Evolutionary conservation across 768 basidiomycete genomes (phyloP).

Genomic region (Rubroboletus pulcherrimus): DNA sequence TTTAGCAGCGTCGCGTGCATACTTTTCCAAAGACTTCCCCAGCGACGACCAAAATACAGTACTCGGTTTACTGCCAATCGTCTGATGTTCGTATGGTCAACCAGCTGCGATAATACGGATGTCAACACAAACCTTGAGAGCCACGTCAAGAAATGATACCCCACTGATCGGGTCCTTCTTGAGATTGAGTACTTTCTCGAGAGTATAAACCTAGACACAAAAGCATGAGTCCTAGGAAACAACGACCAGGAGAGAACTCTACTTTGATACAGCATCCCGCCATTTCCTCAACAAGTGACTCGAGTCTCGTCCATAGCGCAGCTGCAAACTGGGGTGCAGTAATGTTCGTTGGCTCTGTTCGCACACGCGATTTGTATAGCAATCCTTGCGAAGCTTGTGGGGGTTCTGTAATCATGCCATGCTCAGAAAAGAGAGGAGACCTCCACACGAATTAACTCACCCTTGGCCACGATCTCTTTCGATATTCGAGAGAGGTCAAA

Average conservation of each 20-base stretch:
- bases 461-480: slow-evolving; percentile 78
- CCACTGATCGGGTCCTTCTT: slow-evolving; percentile 83
- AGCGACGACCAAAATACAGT: slow-evolving; percentile 88
- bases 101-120: background rate
- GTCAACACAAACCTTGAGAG: slow-evolving; percentile 69
- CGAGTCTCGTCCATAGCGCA: slow-evolving; percentile 54
- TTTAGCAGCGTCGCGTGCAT: slow-evolving; percentile 76
- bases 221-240: background rate
- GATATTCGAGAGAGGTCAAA: slow-evolving; percentile 89
- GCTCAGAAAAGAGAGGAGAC: background rate
- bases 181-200: slow-evolving; percentile 89
- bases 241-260: background rate
- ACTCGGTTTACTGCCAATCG: slow-evolving; percentile 88
- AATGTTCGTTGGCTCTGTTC: slow-evolving; percentile 86
- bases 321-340: slow-evolving; percentile 85
- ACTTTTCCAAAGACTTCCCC: slow-evolving; percentile 74
- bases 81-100: slow-evolving; percentile 39
- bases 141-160: slow-evolving; percentile 82
- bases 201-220: slow-evolving; percentile 71
- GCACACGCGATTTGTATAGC: slow-evolving; percentile 80
- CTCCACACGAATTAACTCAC: slow-evolving; percentile 32
- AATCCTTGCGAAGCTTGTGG: slow-evolving; percentile 34
- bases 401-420: slow-evolving; percentile 11
- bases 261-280: slow-evolving; percentile 89
- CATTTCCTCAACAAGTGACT: slow-evolving; percentile 80